Evolutionary conservation across 352 stramenopile species (phyloP).

Genomic region (Phytopythium litorale): DNA sequence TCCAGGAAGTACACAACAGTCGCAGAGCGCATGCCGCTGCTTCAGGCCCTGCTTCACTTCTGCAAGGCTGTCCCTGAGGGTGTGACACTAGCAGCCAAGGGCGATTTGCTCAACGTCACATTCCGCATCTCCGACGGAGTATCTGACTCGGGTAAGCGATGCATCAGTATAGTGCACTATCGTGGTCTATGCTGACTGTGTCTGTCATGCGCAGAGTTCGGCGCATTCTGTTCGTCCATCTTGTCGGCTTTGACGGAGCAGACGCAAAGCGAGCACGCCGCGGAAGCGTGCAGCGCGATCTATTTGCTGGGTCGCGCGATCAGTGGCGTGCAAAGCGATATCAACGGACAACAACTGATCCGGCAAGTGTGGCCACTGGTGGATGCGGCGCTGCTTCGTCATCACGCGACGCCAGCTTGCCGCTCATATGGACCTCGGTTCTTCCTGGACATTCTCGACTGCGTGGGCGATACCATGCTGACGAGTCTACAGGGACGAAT

Average conservation of each 20-base stretch:
- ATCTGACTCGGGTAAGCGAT: constrained; percentile 35
- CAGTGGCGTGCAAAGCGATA: constrained; percentile 30
- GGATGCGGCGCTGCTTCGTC: constrained; percentile 21
- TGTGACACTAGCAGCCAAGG: constrained; percentile 18
- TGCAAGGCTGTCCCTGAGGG: constrained; percentile 14
- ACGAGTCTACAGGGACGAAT: constrained; percentile 34
- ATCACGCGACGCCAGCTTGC: constrained; percentile 25
- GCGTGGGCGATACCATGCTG: constrained; percentile 12
- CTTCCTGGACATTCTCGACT: constrained; percentile 41
- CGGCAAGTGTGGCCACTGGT: constrained; percentile 55
- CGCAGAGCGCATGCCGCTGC: constrained; percentile 39
- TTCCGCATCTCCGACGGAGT: constrained; percentile 46
- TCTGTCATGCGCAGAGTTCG: constrained; percentile 35
- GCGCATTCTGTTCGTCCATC: constrained; percentile 41
- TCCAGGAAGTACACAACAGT: constrained; percentile 59
- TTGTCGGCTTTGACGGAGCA: constrained; percentile 26
- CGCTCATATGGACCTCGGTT: constrained; percentile 37
- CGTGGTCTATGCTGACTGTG: constrained; percentile 2
- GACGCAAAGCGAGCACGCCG: constrained; percentile 26
- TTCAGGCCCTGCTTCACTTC: constrained; percentile 27
- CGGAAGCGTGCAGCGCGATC: constrained; percentile 24
- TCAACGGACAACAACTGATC: constrained; percentile 25
- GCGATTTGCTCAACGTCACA: constrained; percentile 64
- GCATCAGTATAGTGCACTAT: not conserved
- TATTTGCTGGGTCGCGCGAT: constrained; percentile 57